Evolutionary conservation across 2,329 filamentous ascomycete genomes (phyloP), one percentile per base, ranked within the genome.

Genomic region (Pyricularia sp.): DNA sequence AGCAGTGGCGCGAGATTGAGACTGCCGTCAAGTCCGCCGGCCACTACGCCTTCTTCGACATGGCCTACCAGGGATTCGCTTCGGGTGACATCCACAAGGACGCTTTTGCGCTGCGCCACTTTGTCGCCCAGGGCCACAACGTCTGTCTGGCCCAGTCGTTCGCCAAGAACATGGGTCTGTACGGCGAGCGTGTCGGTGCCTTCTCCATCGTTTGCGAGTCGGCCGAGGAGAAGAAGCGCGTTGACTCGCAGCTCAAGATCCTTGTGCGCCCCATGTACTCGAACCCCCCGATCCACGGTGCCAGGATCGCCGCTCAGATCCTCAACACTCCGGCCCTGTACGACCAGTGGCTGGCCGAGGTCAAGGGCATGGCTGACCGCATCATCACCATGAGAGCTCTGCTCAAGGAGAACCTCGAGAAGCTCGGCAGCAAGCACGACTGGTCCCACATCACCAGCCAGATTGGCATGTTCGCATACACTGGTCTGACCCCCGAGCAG

Each of bases 391-490:
- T 99, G 95, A 92, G 95, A 75, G 90, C 92, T 71, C 88, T 97
- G 69, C 89, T 99, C 78, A 96, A 95, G 87, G 88, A 93, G 76
- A 96, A 98, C 84, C 89, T 99, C 69, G 92, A 97, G 88, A 90
- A 92, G 81, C 88, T 97, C 71, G 94, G 94, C 78, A 95, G 92
- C 85, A 93, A 93, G 87, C 93, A 96, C 82, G 92, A 98, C 85
- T 99, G 95, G 95, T 92, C 90, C 80, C 95, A 99, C 86, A 99
- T 99, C 82, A 98, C 95, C 74, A 94, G 86, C 82, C 93, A 97
- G 88, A 99, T 99, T 77, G 95, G 95, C 83, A 99, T 99, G 95
- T 99, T 99, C 78, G 94, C 95, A 75, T 99, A 97, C 87, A 99
- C 95, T 68, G 95, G 95, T 71, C 84, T 99, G 76, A 94, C 86